Evolutionary conservation across 257 asterid species (phyloP).

Genomic region (Solanum paucissectum): DNA sequence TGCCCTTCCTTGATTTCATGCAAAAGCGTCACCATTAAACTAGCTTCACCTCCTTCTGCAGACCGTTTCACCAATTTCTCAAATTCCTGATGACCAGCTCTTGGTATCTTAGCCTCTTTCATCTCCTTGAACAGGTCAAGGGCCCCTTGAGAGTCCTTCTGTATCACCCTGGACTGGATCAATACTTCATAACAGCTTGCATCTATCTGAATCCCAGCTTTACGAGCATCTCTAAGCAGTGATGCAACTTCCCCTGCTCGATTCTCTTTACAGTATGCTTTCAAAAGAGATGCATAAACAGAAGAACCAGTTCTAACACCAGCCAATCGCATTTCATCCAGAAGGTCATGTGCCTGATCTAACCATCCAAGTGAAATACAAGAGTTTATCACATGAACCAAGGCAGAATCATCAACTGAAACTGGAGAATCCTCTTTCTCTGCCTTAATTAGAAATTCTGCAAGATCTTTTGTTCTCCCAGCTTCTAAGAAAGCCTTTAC

Average conservation of each 20-base stretch:
- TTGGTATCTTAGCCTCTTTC: conserved; percentile 72
- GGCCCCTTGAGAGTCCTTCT: conserved; percentile 64
- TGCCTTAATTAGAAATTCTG: conserved; percentile 53
- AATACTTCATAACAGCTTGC: conserved; percentile 55
- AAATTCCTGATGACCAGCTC: conserved; percentile 30
- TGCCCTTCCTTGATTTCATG: conserved; percentile 76
- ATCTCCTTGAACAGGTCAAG: conserved; percentile 72
- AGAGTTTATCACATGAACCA: conserved; percentile 52
- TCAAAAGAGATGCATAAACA: conserved; percentile 64
- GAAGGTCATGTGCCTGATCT: conserved; percentile 84
- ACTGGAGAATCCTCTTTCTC: conserved; percentile 64
- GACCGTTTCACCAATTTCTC: conserved; percentile 25
- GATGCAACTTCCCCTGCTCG: conserved; percentile 48
- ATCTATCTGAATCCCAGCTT: conserved; percentile 73
- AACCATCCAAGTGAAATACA: conserved; percentile 83
- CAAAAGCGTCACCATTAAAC: conserved; percentile 59
- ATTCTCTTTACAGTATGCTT: conserved; percentile 59
- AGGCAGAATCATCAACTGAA: conserved; percentile 53
- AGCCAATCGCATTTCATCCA: conserved; percentile 84
- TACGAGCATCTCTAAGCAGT: conserved; percentile 73
- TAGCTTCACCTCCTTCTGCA: conserved; percentile 28
- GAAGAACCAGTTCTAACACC: conserved; percentile 65
- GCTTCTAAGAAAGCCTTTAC: conserved; percentile 71
- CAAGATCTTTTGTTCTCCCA: conserved; percentile 56
- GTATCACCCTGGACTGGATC: conserved; percentile 55